Base-by-base conservation (phyloP, 2,329 filamentous ascomycete species). In the Colletotrichum navitas region DNA sequence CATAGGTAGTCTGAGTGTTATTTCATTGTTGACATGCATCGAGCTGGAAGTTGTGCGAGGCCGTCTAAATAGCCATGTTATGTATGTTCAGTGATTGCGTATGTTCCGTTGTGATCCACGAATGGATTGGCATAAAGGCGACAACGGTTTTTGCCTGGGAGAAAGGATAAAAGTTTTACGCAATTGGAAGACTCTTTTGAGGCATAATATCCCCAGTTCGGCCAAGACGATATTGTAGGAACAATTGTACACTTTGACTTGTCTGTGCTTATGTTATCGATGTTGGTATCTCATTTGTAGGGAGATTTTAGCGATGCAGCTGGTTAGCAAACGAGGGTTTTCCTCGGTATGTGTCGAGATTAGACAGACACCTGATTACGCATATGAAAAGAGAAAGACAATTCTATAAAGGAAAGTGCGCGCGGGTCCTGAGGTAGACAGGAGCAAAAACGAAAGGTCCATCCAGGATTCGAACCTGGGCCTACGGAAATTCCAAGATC, bases 381-480 rank as follows among this genome's bases (percentile, higher is more conserved):
- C 8, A 45, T n/a, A 14, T 14, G 43, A 5, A 47, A 47, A 47
- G 5, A 12, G 18, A n/a, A 1, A 10, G 1, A 2, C 2, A 12
- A 5, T 11, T 5, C 0, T 3, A 47, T 12, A 4, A 12, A n/a
- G 45, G 7, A 11, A 18, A 29, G 26, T 11, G 49, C 16, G 2
- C n/a, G 2, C 8, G 10, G 3, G 14, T 52, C 24, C 3, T 6
- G 16, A 16, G 16, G n/a, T 1, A 3, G 11, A 1, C 4, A 3
- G 11, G 2, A 24, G 11, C 24, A 21, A 63, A 68, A 71, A 60
- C 12, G 3, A n/a, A 0, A 71, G 68, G 68, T 71, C 68, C 68
- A 71, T 71, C 68, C 68, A 71, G 68, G 68, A 71, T 71, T 71
- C 68, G 68, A 71, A 71, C 68, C 68, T 71, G 65, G 68, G 68